Base-by-base conservation (phyloP, 2,329 filamentous ascomycete species). In the Cadophora sp. region DNA sequence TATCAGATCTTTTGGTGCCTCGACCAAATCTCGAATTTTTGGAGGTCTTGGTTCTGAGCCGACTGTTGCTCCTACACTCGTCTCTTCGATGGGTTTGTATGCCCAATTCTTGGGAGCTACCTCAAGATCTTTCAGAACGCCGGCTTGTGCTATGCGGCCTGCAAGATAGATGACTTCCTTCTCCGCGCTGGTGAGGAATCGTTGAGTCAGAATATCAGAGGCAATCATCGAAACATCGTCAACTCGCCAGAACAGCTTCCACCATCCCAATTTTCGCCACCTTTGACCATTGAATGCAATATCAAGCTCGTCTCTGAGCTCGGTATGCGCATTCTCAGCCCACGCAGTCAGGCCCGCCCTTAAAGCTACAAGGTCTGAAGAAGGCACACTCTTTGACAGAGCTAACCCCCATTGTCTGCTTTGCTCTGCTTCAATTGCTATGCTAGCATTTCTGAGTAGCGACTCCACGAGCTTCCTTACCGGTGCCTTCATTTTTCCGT, bases 191-290 rank as follows among this genome's bases (percentile, higher is more conserved):
- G 89, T 87, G 3, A 99, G 85, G 82, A 97, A 98, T 7, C 87
- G 85, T 71, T 90, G 89, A 68, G 87, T 86, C 3, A 97, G 83
- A 69, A 97, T 91, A 73, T 96, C 92, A 0, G 89, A 88, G 2
- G 92, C 90, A 65, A 97, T 89, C 85, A 95, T 91, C 2, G 89
- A 88, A 12, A 97, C 93, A 75, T 97, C 95, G 77, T 98, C 95
- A 27, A 96, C 94, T 24, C 93, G 89, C 94, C 94, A 97, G 77
- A 97, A 94, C 0, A 98, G 85, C 78, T 97, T 97, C 91, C 93
- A 97, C 94, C 95, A 98, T 19, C 89, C 86, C 4, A 97, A 83
- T 71, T 92, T 91, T 29, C 88, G 87, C 95, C 95, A 97, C 48
- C 89, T 85, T 22, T 82, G 85, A n/a, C 92, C 89, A 0, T 86